These are phyloP conservation scores for Linum trigynum DNA, from an alignment of 345 rosid genomes.

Conservation along the genomic window DNA sequence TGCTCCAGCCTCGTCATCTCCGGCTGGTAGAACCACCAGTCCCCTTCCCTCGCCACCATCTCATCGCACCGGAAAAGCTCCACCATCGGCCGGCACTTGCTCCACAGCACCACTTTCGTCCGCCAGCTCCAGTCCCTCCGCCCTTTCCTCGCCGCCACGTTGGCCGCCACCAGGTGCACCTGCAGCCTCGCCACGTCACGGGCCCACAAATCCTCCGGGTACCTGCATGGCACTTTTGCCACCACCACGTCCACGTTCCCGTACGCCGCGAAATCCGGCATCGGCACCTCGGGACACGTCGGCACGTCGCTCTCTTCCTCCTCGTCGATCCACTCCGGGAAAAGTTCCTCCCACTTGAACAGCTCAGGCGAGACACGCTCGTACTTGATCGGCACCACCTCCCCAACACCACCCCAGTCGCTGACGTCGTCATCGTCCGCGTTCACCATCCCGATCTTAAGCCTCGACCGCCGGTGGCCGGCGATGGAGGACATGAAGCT, in stretches of 20 bases:
- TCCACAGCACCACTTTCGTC: slow-evolving; percentile 63
- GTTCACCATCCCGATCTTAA: slow-evolving; percentile 75
- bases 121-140: slow-evolving; percentile 49
- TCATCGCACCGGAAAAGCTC: slow-evolving; percentile 82
- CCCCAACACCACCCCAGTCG: slow-evolving; percentile 51
- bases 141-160: slow-evolving; percentile 48
- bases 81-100: slow-evolving; percentile 82
- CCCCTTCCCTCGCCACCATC: slow-evolving; percentile 55
- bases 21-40: slow-evolving; percentile 80
- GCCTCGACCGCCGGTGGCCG: slow-evolving; percentile 21
- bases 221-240: slow-evolving; percentile 65
- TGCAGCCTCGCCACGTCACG: slow-evolving; percentile 81
- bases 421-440: slow-evolving; percentile 57
- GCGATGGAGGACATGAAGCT: slow-evolving; percentile 40
- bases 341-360: slow-evolving; percentile 65
- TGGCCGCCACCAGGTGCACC: slow-evolving; percentile 62
- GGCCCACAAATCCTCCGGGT: slow-evolving; percentile 73
- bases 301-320: slow-evolving; percentile 69
- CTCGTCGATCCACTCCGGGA: slow-evolving; percentile 97
- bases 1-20: slow-evolving; percentile 52
- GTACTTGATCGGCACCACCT: slow-evolving; percentile 35
- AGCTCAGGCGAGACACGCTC: slow-evolving; percentile 44
- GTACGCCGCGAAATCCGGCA: slow-evolving; percentile 47
- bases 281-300: slow-evolving; percentile 75
- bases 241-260: slow-evolving; percentile 60